phyloP scores from a whole-genome alignment of 441 rosid genomes.

The Aquilaria agallochum region DNA sequence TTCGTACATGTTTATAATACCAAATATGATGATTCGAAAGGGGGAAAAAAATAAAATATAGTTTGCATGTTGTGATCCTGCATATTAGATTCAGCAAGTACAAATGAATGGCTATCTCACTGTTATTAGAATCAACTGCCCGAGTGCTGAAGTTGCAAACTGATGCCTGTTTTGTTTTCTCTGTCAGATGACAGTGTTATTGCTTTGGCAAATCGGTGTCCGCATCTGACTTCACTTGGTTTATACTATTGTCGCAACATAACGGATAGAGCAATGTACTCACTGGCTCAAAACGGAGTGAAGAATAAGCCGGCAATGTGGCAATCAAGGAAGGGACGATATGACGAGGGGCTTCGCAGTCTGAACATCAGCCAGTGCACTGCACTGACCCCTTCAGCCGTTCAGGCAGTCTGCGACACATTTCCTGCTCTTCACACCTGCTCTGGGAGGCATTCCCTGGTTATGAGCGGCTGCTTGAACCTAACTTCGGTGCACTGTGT shows the following conservation, averaged over 20 bases:
- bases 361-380: slow-evolving; percentile 99
- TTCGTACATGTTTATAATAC: too few relatives aligned
- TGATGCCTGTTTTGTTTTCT: slow-evolving; percentile 5
- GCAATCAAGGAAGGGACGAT: slow-evolving; percentile 50
- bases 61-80: too few relatives aligned
- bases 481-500: slow-evolving; percentile 93
- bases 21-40: too few relatives aligned
- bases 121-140: too few relatives aligned
- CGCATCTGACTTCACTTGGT: slow-evolving; percentile 68
- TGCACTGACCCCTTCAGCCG: slow-evolving; percentile 86
- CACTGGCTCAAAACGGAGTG: slow-evolving; percentile 69
- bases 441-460: slow-evolving; percentile 89
- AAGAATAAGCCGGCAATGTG: slow-evolving; percentile 56
- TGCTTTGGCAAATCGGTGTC: slow-evolving; percentile 80
- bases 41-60: too few relatives aligned
- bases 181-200: slow-evolving; percentile 80
- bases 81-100: too few relatives aligned
- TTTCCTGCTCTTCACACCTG: slow-evolving; percentile 97
- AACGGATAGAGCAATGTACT: slow-evolving; percentile 85
- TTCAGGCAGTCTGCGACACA: slow-evolving; percentile 87
- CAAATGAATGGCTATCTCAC: too few relatives aligned
- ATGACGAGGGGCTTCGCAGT: slow-evolving; percentile 64
- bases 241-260: slow-evolving; percentile 87
- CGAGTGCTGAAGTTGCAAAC: background rate
- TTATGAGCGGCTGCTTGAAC: slow-evolving; percentile 90